These are phyloP conservation scores for Taiozyma onychis DNA, from an alignment of 1,139 yeast species.

Conservation along the genomic window DNA sequence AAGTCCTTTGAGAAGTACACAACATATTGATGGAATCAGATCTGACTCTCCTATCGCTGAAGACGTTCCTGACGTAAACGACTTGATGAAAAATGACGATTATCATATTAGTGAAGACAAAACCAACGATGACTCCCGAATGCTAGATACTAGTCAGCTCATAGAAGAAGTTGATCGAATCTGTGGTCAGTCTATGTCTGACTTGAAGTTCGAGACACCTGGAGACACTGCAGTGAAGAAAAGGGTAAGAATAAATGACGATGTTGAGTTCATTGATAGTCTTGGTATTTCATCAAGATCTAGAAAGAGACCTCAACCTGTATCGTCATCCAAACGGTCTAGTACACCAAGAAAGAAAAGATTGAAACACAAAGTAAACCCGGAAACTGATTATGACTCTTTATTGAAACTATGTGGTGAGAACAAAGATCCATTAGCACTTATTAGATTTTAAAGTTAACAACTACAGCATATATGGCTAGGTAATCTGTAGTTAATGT, in stretches of 20 bases:
- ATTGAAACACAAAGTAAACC: slow-evolving; percentile 7
- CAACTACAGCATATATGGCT: background rate
- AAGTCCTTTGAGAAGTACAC: background rate
- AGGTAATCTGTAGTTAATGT: background rate
- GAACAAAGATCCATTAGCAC: slow-evolving; percentile 17
- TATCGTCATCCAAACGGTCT: background rate
- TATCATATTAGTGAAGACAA: background rate
- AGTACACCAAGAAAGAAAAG: slow-evolving; percentile 3
- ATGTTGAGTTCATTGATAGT: slow-evolving; percentile 10
- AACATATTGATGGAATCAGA: background rate
- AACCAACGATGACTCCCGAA: background rate
- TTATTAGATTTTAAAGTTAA: slow-evolving; percentile 2
- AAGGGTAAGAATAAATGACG: slow-evolving; percentile 16
- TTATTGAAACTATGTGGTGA: slow-evolving; percentile 10
- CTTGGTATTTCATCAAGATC: background rate
- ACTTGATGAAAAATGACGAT: background rate
- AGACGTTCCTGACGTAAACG: background rate
- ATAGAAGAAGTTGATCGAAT: background rate
- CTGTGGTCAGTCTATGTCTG: background rate
- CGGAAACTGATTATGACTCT: slow-evolving; percentile 4
- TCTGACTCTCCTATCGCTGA: background rate
- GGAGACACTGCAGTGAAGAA: background rate
- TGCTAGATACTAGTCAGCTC: background rate
- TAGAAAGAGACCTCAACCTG: slow-evolving; percentile 6
- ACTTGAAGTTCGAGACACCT: background rate